Conservation (phyloP, 495 filamentous ascomycete species). For the Penicillium desertorum region DNA sequence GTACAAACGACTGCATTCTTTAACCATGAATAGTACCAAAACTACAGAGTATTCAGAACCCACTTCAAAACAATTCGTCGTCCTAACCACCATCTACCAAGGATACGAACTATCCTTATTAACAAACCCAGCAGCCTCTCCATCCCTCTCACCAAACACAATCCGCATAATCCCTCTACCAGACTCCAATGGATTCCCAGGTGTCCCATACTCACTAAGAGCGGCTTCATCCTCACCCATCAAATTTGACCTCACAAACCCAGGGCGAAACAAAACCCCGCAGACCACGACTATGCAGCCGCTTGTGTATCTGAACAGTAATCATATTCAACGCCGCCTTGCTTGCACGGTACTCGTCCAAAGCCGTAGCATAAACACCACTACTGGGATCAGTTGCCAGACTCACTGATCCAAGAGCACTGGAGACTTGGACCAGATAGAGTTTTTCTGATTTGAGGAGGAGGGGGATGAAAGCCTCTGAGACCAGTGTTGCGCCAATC, state of each 20-base stretch:
- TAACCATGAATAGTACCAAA: too few species aligned
- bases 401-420: constrained; percentile 35
- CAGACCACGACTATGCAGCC: constrained; percentile 3
- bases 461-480: constrained; percentile 41
- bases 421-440: constrained; percentile 42
- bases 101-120: constrained; percentile 23
- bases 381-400: constrained; percentile 29
- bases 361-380: constrained; percentile 18
- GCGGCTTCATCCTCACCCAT: constrained; percentile 28
- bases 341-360: constrained; percentile 37
- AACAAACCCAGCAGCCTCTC: constrained; percentile 30
- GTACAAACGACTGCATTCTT: too few species aligned
- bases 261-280: constrained; percentile 24
- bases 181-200: constrained; percentile 31
- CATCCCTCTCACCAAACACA: constrained; percentile 33
- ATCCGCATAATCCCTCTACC: constrained; percentile 30
- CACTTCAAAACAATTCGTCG: not conserved
- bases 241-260: constrained; percentile 35
- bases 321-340: constrained; percentile 49
- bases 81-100: constrained; percentile 16
- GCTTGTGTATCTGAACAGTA: constrained; percentile 22
- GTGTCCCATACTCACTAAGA: constrained; percentile 20
- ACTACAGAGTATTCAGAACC: too few species aligned
- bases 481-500: constrained; percentile 33
- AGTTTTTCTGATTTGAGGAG: constrained; percentile 36